Base-by-base conservation (phyloP, 768 basidiomycete genomes). In the Macrocybe gigantea region DNA sequence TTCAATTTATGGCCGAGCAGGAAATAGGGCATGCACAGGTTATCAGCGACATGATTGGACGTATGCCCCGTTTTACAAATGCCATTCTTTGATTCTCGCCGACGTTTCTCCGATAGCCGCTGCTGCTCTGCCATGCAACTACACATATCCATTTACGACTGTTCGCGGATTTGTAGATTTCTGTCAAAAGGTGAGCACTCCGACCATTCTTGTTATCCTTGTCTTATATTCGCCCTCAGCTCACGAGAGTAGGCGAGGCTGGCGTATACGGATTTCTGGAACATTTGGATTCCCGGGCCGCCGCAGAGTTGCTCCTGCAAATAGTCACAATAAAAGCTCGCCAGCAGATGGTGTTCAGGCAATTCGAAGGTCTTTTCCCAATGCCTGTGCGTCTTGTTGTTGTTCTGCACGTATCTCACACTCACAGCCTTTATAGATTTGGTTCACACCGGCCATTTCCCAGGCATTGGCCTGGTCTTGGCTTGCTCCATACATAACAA, bases 1-100 rank as follows among this genome's bases (percentile, higher is more conserved):
- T 85, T 46, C 63, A 80, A 56, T 81, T 72, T 62, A 83, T 83
- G 79, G 82, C 73, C 10, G 69, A 79, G 43, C 80, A 83, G 54
- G 80, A 85, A 62, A 68, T 78, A 31, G 82, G 81, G 1, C 84
- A 88, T 59, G 77, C 81, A 5, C 66, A 61, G 7, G 60, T 81
- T 45, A 50, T 85, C 29, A 61, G 68, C 47, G 78, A 80, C 64
- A 75, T 82, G 33, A 64, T 79, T 12, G 68, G 69, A 38, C 65
- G 70, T 66, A 39, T 48, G 50, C 10, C 7, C 13, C 31, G 36
- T 12, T 22, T 22, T 38, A 3, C 41, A 8, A 12, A 11, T 41
- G 13, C 12, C 8, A 5, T 50, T 6, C 30, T 33, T 8, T 30
- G 22, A n/a, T 10, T 14, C 11, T 40, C 52, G 53, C 38, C 46